Evolutionary conservation across 2,329 filamentous ascomycete species (phyloP).

Genomic region (Pseudogymnoascus sp.): DNA sequence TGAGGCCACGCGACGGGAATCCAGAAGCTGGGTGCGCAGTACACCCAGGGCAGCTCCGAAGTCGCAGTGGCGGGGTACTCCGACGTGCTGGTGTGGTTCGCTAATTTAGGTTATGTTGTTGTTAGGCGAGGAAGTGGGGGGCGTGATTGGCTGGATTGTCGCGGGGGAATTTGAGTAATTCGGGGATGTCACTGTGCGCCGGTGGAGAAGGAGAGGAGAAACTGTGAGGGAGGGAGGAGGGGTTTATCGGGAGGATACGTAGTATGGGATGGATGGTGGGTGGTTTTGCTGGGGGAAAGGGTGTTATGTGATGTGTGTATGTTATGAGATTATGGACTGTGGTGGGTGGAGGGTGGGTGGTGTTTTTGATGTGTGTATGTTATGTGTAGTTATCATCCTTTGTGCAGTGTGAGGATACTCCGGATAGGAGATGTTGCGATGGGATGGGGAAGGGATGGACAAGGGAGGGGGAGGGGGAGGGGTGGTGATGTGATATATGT

Average conservation of each 20-base stretch:
- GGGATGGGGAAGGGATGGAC: neutral
- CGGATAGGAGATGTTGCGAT: neutral
- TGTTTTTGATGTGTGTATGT: neutral
- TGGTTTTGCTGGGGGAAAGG: neutral
- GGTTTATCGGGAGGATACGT: neutral
- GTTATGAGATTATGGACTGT: neutral
- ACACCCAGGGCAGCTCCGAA: neutral
- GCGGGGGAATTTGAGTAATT: neutral
- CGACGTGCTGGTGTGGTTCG: neutral
- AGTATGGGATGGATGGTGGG: neutral
- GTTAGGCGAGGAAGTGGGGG: neutral
- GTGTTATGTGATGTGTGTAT: conserved; percentile 1
- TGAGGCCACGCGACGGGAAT: neutral
- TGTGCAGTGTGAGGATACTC: neutral
- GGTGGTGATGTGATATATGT: neutral
- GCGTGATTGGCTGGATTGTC: neutral
- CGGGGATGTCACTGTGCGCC: neutral
- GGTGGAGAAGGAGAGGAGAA: neutral
- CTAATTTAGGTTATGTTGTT: neutral
- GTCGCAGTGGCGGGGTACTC: neutral
- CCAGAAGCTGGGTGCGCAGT: too few relatives aligned
- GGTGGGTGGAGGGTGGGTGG: neutral
- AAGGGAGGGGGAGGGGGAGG: neutral
- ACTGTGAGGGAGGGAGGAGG: neutral
- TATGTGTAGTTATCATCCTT: neutral